Evolutionary conservation across 495 filamentous ascomycete genomes (phyloP).

Genomic region (Penicillium antarcticum): DNA sequence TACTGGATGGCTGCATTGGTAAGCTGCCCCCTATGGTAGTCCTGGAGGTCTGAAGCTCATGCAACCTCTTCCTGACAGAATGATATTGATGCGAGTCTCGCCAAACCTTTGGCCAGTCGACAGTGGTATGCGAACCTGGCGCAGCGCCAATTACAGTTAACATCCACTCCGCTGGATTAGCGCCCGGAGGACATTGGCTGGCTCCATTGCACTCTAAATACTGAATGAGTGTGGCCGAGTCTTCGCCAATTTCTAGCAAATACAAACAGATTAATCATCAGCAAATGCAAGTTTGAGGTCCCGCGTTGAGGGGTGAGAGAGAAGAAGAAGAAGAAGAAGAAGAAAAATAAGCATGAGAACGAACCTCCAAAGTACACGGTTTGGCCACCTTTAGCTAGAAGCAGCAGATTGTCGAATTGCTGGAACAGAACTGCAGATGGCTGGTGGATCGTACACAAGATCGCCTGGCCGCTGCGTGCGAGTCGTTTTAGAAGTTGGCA

Average conservation of each 20-base stretch:
- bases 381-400: slow-evolving; percentile 67
- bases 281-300: background rate
- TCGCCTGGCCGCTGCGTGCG: slow-evolving; percentile 72
- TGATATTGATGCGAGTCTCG: slow-evolving; percentile 61
- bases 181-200: slow-evolving; percentile 55
- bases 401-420: slow-evolving; percentile 77
- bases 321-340: background rate
- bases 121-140: slow-evolving; percentile 60
- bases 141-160: slow-evolving; percentile 79
- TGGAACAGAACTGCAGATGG: slow-evolving; percentile 82
- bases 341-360: slow-evolving; percentile 51
- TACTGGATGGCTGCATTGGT: background rate
- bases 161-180: slow-evolving; percentile 87
- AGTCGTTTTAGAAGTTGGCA: slow-evolving; percentile 68
- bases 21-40: background rate
- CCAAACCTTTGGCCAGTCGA: slow-evolving; percentile 75
- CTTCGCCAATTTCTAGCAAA: slow-evolving; percentile 28
- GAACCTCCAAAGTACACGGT: slow-evolving; percentile 77
- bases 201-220: slow-evolving; percentile 76
- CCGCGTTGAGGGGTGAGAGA: background rate
- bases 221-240: slow-evolving; percentile 58
- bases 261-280: background rate
- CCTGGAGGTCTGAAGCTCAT: background rate
- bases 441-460: slow-evolving; percentile 86
- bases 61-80: slow-evolving; percentile 58